Evolutionary conservation across 2,329 filamentous ascomycete species (phyloP).

Genomic region (Penicillium palitans): DNA sequence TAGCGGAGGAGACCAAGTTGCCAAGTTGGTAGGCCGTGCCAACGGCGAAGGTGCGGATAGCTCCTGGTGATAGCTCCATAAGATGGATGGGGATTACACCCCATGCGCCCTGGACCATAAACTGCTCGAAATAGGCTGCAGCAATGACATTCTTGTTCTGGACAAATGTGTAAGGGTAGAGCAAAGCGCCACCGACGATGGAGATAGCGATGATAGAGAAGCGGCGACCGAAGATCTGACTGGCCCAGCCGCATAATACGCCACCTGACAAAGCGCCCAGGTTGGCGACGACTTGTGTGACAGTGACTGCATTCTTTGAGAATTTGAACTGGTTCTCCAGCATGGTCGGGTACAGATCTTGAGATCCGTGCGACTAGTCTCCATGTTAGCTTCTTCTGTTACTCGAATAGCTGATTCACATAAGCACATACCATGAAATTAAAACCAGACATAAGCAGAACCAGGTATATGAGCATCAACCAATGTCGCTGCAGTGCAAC

Average conservation of each 20-base stretch:
- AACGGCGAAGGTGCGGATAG: conserved; percentile 63
- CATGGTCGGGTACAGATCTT: conserved; percentile 65
- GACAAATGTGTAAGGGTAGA: conserved; percentile 81
- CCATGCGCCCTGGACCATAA: conserved; percentile 76
- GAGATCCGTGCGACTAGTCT: conserved; percentile 65
- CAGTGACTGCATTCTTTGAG: conserved; percentile 59
- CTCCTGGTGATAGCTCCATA: conserved; percentile 63
- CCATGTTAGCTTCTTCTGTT: conserved; percentile 7
- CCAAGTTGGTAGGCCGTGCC: conserved; percentile 65
- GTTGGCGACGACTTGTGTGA: conserved; percentile 72
- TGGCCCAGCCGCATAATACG: conserved; percentile 65
- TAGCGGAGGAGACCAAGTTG: conserved; percentile 61
- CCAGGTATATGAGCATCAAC: conserved; percentile 76
- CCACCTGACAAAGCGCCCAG: conserved; percentile 70
- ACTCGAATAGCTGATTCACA: conserved; percentile 7
- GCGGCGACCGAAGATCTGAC: conserved; percentile 68
- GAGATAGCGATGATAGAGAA: conserved; percentile 66
- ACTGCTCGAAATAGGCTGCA: conserved; percentile 80
- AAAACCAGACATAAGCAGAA: conserved; percentile 85
- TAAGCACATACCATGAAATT: conserved; percentile 70
- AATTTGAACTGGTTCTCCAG: conserved; percentile 60
- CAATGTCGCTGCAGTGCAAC: conserved; percentile 78
- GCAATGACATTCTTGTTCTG: conserved; percentile 66
- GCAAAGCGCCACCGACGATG: conserved; percentile 68
- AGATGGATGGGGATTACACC: conserved; percentile 70